These are phyloP conservation scores for Diaporthe vaccinii DNA, from an alignment of 2,329 filamentous ascomycete species.

Conservation along the genomic window DNA sequence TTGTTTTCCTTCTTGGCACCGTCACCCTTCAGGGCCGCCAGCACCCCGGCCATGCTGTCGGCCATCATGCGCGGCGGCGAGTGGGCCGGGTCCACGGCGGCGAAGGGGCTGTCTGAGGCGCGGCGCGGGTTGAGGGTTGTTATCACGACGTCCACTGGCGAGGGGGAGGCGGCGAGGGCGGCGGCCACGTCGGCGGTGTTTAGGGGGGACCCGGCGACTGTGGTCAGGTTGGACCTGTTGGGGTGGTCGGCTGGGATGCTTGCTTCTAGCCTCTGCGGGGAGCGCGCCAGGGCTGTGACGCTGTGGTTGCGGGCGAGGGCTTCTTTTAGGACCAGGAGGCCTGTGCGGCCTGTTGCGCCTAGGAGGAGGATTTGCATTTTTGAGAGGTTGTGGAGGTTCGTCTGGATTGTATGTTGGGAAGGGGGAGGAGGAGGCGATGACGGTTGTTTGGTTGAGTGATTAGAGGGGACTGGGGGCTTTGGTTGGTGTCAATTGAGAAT, in stretches of 20 bases:
- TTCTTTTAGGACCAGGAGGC: conserved; percentile 56
- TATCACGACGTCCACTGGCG: conserved; percentile 49
- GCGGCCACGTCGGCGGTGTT: conserved; percentile 51
- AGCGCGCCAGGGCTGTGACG: conserved; percentile 56
- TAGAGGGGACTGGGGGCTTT: neutral
- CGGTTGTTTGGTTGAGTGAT: neutral
- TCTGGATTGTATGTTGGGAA: neutral
- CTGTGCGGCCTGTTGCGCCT: conserved; percentile 59
- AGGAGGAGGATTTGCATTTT: conserved; percentile 57
- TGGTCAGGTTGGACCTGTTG: conserved; percentile 46
- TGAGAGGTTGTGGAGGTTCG: conserved; percentile 31
- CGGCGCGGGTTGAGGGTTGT: conserved; percentile 56
- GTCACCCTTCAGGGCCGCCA: neutral
- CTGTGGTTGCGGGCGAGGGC: conserved; percentile 54
- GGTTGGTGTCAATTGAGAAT: neutral
- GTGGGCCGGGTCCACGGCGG: conserved; percentile 47
- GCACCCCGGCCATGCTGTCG: conserved; percentile 43
- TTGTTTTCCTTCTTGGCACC: neutral
- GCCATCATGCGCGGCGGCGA: conserved; percentile 55
- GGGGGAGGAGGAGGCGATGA: neutral
- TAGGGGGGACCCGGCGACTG: conserved; percentile 53
- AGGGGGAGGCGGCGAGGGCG: conserved; percentile 44
- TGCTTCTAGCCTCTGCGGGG: conserved; percentile 45
- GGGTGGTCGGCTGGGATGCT: neutral
- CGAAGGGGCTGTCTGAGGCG: conserved; percentile 56